Evolutionary conservation across 2,329 filamentous ascomycete species (phyloP).

Genomic region (Aureobasidium lini): DNA sequence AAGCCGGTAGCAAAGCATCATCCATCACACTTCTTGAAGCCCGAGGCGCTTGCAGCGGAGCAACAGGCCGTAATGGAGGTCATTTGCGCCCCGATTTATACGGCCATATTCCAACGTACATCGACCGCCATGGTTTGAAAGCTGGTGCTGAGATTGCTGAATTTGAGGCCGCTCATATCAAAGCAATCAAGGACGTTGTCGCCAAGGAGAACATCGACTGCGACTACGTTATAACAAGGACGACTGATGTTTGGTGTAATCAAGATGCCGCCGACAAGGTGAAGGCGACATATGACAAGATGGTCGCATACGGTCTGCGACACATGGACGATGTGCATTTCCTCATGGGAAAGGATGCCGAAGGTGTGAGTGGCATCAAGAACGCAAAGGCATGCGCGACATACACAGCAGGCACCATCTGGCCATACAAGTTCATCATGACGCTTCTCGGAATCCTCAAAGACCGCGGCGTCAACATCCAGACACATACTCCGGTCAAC

Average conservation of each 20-base stretch:
- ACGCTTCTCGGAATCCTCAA: slow-evolving; percentile 57
- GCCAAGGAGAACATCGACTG: slow-evolving; percentile 37
- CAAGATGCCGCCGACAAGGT: slow-evolving; percentile 26
- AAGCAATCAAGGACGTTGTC: slow-evolving; percentile 32
- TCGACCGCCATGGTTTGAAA: slow-evolving; percentile 23
- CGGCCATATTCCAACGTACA: slow-evolving; percentile 25
- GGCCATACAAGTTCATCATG: slow-evolving; percentile 73
- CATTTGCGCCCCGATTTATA: slow-evolving; percentile 39
- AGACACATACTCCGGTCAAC: slow-evolving; percentile 60
- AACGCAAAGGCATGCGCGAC: slow-evolving; percentile 29
- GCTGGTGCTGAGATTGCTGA: slow-evolving; percentile 26
- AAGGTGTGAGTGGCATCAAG: slow-evolving; percentile 26
- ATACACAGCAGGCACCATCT: slow-evolving; percentile 55
- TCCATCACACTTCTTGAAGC: slow-evolving; percentile 62
- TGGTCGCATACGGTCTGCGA: slow-evolving; percentile 23
- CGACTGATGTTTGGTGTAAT: slow-evolving; percentile 33
- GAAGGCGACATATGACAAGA: slow-evolving; percentile 24
- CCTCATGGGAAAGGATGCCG: slow-evolving; percentile 15
- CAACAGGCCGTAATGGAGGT: slow-evolving; percentile 57
- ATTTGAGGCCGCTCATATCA: slow-evolving; percentile 33
- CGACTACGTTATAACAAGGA: slow-evolving; percentile 33
- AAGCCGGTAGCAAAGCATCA: slow-evolving; percentile 32
- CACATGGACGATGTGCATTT: slow-evolving; percentile 24
- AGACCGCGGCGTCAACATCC: slow-evolving; percentile 55
- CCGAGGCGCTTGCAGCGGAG: slow-evolving; percentile 67